These are phyloP conservation scores for Penicillium sp. DNA, from an alignment of 2,329 filamentous ascomycete genomes.

Conservation along the genomic window DNA sequence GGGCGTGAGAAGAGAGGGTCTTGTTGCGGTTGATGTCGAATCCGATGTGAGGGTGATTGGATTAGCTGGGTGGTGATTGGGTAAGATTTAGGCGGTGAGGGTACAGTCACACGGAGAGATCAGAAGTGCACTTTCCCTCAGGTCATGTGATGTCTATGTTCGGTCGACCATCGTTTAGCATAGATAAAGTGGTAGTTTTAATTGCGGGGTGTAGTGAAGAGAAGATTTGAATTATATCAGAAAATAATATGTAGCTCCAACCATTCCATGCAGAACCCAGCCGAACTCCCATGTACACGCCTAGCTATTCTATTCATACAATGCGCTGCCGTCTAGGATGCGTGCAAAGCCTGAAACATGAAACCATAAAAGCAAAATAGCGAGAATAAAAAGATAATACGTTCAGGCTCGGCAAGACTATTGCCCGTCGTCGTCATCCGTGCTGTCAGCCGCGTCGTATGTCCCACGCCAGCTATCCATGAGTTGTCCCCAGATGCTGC, in stretches of 20 bases:
- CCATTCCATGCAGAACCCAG: constrained; percentile 3
- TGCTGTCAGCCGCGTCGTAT: constrained; percentile 3
- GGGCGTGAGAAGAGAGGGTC: constrained; percentile 2
- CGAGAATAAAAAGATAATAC: neutral
- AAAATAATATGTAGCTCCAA: neutral
- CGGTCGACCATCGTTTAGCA: neutral
- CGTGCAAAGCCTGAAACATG: constrained; percentile 3
- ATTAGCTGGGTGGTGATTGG: constrained; percentile 32
- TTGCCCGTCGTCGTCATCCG: constrained; percentile 1
- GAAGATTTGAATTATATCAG: neutral
- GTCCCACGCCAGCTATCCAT: constrained; percentile 23
- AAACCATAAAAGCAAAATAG: neutral
- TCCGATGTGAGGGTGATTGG: constrained; percentile 22
- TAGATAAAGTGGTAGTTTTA: neutral
- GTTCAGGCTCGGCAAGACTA: neutral
- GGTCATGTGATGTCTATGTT: constrained; percentile 9
- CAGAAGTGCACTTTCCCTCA: neutral
- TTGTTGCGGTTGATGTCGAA: constrained; percentile 15
- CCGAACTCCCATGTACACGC: constrained; percentile 4
- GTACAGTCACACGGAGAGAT: neutral
- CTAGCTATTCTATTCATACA: constrained; percentile 11
- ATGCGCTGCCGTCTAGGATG: constrained; percentile 1
- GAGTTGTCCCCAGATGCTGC: constrained; percentile 71
- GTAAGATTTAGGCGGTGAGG: constrained; percentile 20
- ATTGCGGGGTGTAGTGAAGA: no score